A percentile compares a stretch with the other conserved stretches of the same genome.
Conservation (phyloP, 2,329 filamentous ascomycete genomes). For the Diaporthe sp. region DNA sequence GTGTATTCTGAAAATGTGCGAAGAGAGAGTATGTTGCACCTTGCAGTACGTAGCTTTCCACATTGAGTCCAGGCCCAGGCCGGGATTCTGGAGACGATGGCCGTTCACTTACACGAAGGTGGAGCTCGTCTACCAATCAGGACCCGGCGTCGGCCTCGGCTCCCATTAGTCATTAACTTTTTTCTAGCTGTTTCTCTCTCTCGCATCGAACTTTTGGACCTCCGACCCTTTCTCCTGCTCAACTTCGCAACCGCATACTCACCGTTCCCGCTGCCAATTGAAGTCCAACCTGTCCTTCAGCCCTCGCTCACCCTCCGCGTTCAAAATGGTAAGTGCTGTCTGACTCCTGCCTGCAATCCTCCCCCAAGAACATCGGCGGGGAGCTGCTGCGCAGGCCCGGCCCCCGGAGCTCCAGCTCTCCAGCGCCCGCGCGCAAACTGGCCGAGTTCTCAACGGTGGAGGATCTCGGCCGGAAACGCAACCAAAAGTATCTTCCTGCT, state of each 20-base stretch:
- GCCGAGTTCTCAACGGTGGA: not conserved
- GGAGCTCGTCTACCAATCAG: conserved; percentile 16
- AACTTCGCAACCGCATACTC: conserved; percentile 20
- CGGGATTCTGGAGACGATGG: conserved; percentile 19
- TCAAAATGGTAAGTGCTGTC: conserved; percentile 26
- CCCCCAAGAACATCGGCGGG: not conserved
- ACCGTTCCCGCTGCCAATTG: conserved; percentile 9
- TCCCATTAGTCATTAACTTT: conserved; percentile 40
- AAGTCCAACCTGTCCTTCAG: not conserved
- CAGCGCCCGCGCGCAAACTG: not conserved
- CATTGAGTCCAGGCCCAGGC: no score
- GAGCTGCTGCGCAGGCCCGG: not conserved
- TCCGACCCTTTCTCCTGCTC: not conserved
- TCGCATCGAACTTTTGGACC: conserved; percentile 28
- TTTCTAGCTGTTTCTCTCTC: conserved; percentile 40
- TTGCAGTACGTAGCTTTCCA: not conserved
- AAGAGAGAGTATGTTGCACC: no score
- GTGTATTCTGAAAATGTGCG: not conserved
- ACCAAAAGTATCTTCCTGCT: not conserved
- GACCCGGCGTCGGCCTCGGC: not conserved
- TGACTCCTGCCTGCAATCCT: not conserved
- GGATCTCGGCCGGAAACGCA: not conserved
- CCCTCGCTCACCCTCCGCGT: not conserved
- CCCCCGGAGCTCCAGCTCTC: conserved; percentile 11
- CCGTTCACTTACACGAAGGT: conserved; percentile 33